Evolutionary conservation across 148 eudicot species (phyloP).

Genomic region (Vaccinium vitisidaea): DNA sequence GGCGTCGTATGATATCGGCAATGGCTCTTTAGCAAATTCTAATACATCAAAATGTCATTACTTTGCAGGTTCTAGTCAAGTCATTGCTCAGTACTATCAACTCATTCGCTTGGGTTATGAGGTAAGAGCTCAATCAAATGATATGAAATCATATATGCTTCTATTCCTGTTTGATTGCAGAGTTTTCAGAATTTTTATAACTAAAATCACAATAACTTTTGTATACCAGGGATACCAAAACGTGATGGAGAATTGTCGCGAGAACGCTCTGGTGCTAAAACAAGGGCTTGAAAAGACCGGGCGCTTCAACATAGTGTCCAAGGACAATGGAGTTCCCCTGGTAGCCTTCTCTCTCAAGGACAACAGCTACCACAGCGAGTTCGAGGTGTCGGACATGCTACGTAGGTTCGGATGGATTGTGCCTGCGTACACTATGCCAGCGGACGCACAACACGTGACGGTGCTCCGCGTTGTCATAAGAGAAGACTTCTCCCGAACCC

Average conservation of each 20-base stretch:
- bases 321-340: constrained; percentile 19
- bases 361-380: constrained; percentile 10
- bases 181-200: not conserved
- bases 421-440: constrained; percentile 21
- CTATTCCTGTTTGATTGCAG: not conserved
- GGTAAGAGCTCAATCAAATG: constrained; percentile 19
- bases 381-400: constrained; percentile 14
- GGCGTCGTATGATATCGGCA: not conserved
- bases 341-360: constrained; percentile 21
- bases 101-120: constrained; percentile 42
- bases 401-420: constrained; percentile 21
- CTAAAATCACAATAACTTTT: not conserved
- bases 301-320: constrained; percentile 25
- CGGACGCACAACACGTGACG: constrained; percentile 19
- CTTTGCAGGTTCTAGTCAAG: constrained; percentile 38
- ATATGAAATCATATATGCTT: not conserved
- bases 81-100: constrained; percentile 50
- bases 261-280: constrained; percentile 15
- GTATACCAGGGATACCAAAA: constrained; percentile 9
- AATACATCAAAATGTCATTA: not conserved
- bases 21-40: not conserved
- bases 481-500: constrained; percentile 20
- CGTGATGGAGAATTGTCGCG: constrained; percentile 15
- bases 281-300: constrained; percentile 23
- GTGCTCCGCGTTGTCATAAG: constrained; percentile 20